Base-by-base conservation (phyloP, 108 stramenopile genomes). In the Nitzschia putrida region DNA sequence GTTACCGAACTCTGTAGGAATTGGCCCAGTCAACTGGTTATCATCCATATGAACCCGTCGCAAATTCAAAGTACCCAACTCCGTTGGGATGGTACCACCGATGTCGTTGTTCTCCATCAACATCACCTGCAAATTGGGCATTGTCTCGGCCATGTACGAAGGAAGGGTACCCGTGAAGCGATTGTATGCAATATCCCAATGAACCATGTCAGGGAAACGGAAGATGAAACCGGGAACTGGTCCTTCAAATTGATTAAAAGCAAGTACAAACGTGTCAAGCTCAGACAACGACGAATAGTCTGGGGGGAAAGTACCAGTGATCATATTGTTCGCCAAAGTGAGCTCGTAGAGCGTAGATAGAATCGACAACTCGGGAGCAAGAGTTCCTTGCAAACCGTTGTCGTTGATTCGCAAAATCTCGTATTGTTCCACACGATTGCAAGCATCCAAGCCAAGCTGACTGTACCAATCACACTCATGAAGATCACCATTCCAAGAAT, bases 101-200 rank as follows among this genome's bases (percentile, higher is more conserved):
- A 92, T 37, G 2, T 73, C 37, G 66, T 92, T 92, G 55, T 86
- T 83, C 65, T 87, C 83, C 59, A 84, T 43, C 20, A 77, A 68
- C 53, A 82, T 61, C 8, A 73, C 68, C n/a, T 66, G 51, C 53
- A 82, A 61, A 61, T 77, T 68, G 13, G 81, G 81, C 69, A 66
- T 64, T 5, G 26, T 29, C 13, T 50, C 24, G 9, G 61, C 51
- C 14, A 82, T 68, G 25, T 70, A 61, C 11, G 56, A 7, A 10
- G 81, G 81, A 22, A 82, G 49, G 2, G 57, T 37, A 24, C 76
- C 76, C 25, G 61, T 64, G 59, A 82, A 82, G 34, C 57, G 52
- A 52, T 82, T 82, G 78, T 76, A 83, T 16, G 66, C 82, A 70
- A 79, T 39, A 47, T 83, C 78, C 64, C 74, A 52, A 64, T 83